Evolutionary conservation across 768 basidiomycete species (phyloP), one percentile per base, ranked within the genome.

Genomic region (Rhodotorula paludigena): DNA sequence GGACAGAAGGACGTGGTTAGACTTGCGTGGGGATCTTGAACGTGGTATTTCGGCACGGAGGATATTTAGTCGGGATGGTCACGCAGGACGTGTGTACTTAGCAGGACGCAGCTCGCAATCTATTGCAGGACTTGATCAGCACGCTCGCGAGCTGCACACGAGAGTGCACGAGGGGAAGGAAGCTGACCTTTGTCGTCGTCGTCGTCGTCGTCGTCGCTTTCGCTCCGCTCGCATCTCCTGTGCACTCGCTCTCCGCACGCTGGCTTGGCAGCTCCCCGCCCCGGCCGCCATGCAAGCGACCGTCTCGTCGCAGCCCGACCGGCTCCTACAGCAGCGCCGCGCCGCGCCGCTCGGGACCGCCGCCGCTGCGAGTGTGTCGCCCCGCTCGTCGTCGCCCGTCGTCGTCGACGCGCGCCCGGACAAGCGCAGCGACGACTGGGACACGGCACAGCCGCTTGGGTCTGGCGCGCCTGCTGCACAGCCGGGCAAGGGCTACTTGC

Each of bases 371-470:
- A 39, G 53, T 12, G 38, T 48, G 12, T 25, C 63, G 30, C 39
- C 23, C 30, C 1, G 33, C 5, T 38, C 63, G 38, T 30, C 61
- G 25, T 44, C 52, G 0, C 35, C 62, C 1, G 10, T 38, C 36
- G 47, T 35, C 14, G 42, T 39, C 51, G 60, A 63, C 47, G 57
- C 66, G 15, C 38, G 67, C 9, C 61, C 59, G 35, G 67, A 68
- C 67, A 68, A 68, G 58, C 57, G 67, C 25, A 36, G 36, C 3
- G 67, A 68, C 41, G 67, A 68, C 44, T 63, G 58, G 49, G 42
- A 58, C 28, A 28, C 48, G 4, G 41, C 35, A 0, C 25, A 41
- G 25, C 33, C 56, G 1, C 44, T 30, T 2, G 10, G 36, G n/a
- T 5, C 20, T 0, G 21, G 8, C 38, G n/a, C 2, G 5, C 2